Evolutionary conservation across 257 asterid genomes (phyloP).

Genomic region (Coffea canephora): DNA sequence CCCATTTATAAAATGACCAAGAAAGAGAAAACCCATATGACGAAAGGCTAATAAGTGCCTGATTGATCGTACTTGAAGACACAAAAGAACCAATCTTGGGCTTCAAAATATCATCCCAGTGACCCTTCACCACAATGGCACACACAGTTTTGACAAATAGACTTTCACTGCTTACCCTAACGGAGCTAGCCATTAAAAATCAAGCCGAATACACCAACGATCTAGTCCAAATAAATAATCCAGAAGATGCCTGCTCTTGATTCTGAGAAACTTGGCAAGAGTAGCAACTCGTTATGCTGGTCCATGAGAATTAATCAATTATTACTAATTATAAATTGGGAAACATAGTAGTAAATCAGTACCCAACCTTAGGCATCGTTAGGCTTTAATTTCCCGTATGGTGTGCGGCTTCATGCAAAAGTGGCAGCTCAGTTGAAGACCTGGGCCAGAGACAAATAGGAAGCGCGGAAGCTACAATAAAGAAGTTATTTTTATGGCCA

Average conservation of each 20-base stretch:
- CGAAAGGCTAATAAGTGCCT: conserved; percentile 49
- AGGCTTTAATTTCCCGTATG: neutral
- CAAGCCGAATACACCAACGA: neutral
- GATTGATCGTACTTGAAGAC: conserved; percentile 57
- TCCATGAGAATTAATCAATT: neutral
- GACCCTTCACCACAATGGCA: conserved; percentile 62
- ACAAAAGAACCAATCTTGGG: conserved; percentile 61
- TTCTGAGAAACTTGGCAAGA: neutral
- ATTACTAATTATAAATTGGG: neutral
- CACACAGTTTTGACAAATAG: conserved; percentile 48
- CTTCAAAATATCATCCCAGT: conserved; percentile 62
- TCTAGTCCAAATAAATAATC: neutral
- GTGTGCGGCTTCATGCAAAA: neutral
- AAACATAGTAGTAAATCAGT: neutral
- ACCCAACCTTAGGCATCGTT: neutral
- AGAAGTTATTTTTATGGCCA: too few relatives aligned
- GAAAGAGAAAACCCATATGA: conserved; percentile 38
- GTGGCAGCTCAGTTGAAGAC: neutral
- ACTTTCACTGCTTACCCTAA: conserved; percentile 33
- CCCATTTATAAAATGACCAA: conserved; percentile 84
- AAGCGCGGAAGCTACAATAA: neutral
- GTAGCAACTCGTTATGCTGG: neutral
- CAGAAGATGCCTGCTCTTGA: neutral
- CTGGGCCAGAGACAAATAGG: neutral
- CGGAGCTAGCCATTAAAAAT: conserved; percentile 41